Conservation (phyloP, 345 rosid species). For the Corymbia maculata region DNA sequence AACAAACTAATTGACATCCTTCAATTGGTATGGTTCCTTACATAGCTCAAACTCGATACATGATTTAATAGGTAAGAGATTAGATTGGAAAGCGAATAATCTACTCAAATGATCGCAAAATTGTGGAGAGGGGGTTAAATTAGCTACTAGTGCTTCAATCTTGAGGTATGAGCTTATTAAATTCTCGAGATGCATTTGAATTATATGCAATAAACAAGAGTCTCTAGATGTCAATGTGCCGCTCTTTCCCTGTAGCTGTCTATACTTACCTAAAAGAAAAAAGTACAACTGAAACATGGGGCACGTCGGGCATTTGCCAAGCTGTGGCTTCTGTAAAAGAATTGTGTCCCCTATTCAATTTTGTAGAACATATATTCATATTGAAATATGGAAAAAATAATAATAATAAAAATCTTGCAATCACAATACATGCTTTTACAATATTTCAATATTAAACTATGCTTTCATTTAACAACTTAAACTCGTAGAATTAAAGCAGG, state of each 20-base stretch:
- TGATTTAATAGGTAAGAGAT: accelerated
- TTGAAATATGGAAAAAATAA: no score
- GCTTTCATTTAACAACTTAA: no score
- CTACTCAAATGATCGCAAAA: neutral
- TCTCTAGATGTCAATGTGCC: neutral
- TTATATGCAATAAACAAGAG: neutral
- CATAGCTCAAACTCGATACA: neutral
- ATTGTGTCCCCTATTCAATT: neutral
- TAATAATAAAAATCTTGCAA: no score
- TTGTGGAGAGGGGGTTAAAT: neutral
- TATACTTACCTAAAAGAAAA: neutral
- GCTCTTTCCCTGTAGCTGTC: neutral
- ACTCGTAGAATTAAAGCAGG: accelerated
- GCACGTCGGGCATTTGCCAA: neutral
- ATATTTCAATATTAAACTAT: no score
- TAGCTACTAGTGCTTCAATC: neutral
- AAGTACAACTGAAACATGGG: no score
- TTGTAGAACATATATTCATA: no score
- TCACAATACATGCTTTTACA: no score
- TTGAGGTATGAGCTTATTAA: neutral
- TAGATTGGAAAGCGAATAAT: neutral
- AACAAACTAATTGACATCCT: neutral
- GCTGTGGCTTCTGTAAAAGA: accelerated
- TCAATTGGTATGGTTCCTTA: neutral
- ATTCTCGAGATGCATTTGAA: neutral